These are phyloP conservation scores for Diaporthe longicolla DNA, from an alignment of 2,329 filamentous ascomycete species.

Conservation along the genomic window DNA sequence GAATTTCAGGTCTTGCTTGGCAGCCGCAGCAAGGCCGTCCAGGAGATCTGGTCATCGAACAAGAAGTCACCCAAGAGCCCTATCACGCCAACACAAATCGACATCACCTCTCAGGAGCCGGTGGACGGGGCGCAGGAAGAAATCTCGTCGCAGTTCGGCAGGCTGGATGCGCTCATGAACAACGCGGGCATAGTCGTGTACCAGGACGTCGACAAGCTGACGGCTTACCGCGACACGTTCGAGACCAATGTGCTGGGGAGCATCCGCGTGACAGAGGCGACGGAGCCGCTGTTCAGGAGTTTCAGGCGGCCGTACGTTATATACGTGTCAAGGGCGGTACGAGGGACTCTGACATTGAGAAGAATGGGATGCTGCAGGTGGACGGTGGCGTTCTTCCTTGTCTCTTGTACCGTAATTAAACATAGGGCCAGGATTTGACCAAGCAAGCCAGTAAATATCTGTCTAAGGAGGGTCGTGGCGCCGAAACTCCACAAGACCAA, in stretches of 20 bases:
- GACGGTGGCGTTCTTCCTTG: not conserved
- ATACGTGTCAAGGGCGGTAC: too few relatives aligned
- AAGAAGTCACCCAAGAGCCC: not conserved
- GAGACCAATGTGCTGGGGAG: too few relatives aligned
- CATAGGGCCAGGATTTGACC: too few relatives aligned
- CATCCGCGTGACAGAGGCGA: too few relatives aligned
- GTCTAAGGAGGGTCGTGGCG: not conserved
- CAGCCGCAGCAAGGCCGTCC: not conserved
- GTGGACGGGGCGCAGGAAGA: not conserved
- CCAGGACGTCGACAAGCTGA: too few relatives aligned
- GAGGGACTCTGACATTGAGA: not conserved
- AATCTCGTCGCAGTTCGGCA: not conserved
- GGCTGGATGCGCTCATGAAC: too few relatives aligned
- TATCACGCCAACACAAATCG: not conserved
- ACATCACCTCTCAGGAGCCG: not conserved
- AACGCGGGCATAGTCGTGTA: too few relatives aligned
- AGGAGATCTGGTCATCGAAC: not conserved
- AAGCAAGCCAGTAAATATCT: not conserved
- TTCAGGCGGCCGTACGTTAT: too few relatives aligned
- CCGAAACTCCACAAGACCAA: constrained; percentile 8
- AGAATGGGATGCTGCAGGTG: not conserved
- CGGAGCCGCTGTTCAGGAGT: too few relatives aligned
- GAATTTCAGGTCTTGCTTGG: not conserved
- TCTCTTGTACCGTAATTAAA: too few relatives aligned
- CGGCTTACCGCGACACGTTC: too few relatives aligned